Evolutionary conservation across 192 early-diverging fungal genomes (phyloP), one percentile per base, ranked within the genome.

Genomic region (Haplosporangium gracile): DNA sequence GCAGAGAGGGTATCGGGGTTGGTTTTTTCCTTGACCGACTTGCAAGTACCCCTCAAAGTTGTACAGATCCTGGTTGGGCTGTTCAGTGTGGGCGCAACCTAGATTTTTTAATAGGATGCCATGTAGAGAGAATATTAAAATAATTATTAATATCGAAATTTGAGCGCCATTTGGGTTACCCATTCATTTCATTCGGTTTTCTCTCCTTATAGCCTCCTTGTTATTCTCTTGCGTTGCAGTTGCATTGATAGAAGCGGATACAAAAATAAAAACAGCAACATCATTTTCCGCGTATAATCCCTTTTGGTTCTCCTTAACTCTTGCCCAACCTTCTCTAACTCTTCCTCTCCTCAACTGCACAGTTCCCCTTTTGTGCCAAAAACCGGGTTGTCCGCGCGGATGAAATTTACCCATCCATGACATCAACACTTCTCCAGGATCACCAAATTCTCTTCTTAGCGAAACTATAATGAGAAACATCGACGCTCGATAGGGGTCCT

Each of bases 41-140:
- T 95, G 90, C 74, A 96, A 88, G 80, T 89, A 95, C 18, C 96
- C 96, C 70, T 97, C 96, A 87, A 97, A 96, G 88, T 91, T 93
- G 91, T 97, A 96, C 57, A 97, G 84, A 78, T 97, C 95, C 34
- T 94, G 91, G 74, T 95, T 95, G 39, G 96, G 94, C 47, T 91
- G 88, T 89, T 97, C 96, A 0, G 95, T 92, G 18, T 93, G 90
- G 24, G 95, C 84, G 40, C 75, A 85, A 53, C 81, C 89, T 89
- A 81, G 24, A 72, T 47, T 32, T 32, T 13, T 63, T 55, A 45
- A 72, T 38, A 15, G 26, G 29, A 26, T n/a, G 43, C 29, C 8
- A 65, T 65, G 29, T 29, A 65, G 60, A 29, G 34, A 9, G 20
- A 53, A 81, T 47, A 32, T 71, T 70, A 89, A 79, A n/a, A 32